Evolutionary conservation across 2,329 filamentous ascomycete species (phyloP).

Genomic region (Trichoderma koningiopsis): DNA sequence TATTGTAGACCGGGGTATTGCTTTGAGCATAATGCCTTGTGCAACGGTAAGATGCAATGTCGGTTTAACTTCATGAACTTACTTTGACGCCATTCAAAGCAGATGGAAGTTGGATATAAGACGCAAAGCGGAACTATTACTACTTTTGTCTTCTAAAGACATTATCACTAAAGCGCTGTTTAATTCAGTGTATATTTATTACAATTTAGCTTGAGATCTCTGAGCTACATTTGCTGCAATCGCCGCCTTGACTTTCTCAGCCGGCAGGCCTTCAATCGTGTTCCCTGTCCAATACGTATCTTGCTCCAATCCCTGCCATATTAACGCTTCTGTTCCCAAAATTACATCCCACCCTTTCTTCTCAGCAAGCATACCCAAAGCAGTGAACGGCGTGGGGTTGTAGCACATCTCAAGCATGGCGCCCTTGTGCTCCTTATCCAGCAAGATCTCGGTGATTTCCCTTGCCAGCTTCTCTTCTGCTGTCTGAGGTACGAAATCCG

Average conservation of each 20-base stretch:
- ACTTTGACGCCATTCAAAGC: neutral
- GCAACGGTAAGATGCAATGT: neutral
- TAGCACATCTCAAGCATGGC: constrained; percentile 23
- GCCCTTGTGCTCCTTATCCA: constrained; percentile 18
- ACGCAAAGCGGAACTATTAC: neutral
- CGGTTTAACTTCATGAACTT: neutral
- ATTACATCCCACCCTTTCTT: constrained; percentile 18
- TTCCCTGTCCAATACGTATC: constrained; percentile 21
- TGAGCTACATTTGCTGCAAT: constrained; percentile 14
- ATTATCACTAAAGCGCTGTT: neutral
- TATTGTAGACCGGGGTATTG: neutral
- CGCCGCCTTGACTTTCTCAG: constrained; percentile 17
- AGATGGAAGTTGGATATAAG: neutral
- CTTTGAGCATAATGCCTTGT: neutral
- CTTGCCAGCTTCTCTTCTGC: constrained; percentile 1
- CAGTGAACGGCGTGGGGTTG: constrained; percentile 15
- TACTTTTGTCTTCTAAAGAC: neutral
- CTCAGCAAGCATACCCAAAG: constrained; percentile 16
- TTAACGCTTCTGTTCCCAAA: constrained; percentile 12
- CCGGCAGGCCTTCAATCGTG: constrained; percentile 11
- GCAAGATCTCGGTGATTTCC: constrained; percentile 4
- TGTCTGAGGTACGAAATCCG: constrained; percentile 11
- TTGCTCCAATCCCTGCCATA: constrained; percentile 23
- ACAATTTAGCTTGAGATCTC: constrained; percentile 15
- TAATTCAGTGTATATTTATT: neutral